Percentiles rank a stretch among this genome's conserved stretches.
phyloP scores from a whole-genome alignment of 495 filamentous ascomycete genomes.

The Xeromyces bisporus region DNA sequence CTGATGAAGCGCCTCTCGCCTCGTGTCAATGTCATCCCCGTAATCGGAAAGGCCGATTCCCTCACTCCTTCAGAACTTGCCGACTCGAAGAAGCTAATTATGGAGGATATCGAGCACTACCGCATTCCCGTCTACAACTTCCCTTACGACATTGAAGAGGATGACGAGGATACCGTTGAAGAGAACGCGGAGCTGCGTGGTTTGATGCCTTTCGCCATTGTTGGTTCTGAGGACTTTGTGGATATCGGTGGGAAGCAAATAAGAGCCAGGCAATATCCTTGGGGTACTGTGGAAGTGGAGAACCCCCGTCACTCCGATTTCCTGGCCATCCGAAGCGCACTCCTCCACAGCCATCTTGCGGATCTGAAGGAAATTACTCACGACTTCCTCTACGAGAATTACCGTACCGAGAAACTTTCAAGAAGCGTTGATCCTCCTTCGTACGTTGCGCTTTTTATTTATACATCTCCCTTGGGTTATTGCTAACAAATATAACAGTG shows the following conservation, averaged over 20 bases:
- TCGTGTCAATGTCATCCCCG: slow-evolving; percentile 95
- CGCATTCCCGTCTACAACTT: slow-evolving; percentile 99
- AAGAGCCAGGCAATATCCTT: slow-evolving; percentile 91
- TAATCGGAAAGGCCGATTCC: slow-evolving; percentile 95
- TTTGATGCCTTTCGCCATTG: slow-evolving; percentile 97
- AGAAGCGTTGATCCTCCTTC: slow-evolving; percentile 90
- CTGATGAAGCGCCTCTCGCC: slow-evolving; percentile 98
- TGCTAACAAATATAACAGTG: slow-evolving; percentile 23
- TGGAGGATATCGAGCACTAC: slow-evolving; percentile 99
- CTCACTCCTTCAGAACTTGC: slow-evolving; percentile 92
- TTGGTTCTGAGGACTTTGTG: slow-evolving; percentile 86
- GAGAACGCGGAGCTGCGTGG: slow-evolving; percentile 95
- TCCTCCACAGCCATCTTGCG: slow-evolving; percentile 91
- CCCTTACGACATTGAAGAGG: slow-evolving; percentile 98
- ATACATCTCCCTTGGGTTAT: not conserved
- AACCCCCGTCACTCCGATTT: slow-evolving; percentile 99
- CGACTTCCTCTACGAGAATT: slow-evolving; percentile 99
- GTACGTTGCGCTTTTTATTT: slow-evolving; percentile 39
- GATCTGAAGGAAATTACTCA: slow-evolving; percentile 99
- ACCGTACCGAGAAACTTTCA: slow-evolving; percentile 98
- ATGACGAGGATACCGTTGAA: slow-evolving; percentile 97
- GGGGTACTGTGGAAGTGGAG: slow-evolving; percentile 97
- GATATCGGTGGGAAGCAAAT: slow-evolving; percentile 87
- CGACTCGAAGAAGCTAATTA: slow-evolving; percentile 97
- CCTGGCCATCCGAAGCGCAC: slow-evolving; percentile 86